A percentile compares a stretch with the other conserved stretches of the same genome.
phyloP scores from a whole-genome alignment of 176 grass and related monocot genomes.

The Metroxylon sagu region DNA sequence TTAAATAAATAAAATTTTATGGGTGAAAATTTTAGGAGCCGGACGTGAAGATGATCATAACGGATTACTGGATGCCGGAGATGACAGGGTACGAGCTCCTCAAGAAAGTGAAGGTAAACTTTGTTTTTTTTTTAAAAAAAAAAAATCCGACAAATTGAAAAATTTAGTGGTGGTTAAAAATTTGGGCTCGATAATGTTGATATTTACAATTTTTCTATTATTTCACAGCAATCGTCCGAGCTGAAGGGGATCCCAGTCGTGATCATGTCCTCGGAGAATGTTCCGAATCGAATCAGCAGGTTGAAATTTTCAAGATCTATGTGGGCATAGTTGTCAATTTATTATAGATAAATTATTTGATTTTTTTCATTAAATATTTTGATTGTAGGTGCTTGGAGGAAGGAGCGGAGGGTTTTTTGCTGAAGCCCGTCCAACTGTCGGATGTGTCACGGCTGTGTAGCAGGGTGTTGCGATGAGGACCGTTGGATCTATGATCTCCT shows the following conservation, averaged over 20 bases:
- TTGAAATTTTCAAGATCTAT: no score
- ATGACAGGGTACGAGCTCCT: slow-evolving; percentile 97
- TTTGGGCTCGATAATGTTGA: neutral
- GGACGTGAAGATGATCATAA: slow-evolving; percentile 94
- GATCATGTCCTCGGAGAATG: slow-evolving; percentile 98
- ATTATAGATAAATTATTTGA: neutral
- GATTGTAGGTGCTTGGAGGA: slow-evolving; percentile 65
- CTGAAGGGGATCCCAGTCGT: slow-evolving; percentile 73
- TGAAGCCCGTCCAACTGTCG: slow-evolving; percentile 60
- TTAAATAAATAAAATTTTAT: neutral
- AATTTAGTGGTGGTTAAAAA: neutral
- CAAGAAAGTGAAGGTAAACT: slow-evolving; percentile 87
- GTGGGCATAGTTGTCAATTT: no score
- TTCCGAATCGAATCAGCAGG: slow-evolving; percentile 73
- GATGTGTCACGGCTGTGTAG: slow-evolving; percentile 69
- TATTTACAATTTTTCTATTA: neutral
- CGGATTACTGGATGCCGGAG: slow-evolving; percentile 96
- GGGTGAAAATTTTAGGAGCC: slow-evolving; percentile 35
- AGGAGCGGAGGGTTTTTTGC: slow-evolving; percentile 83
- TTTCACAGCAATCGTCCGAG: slow-evolving; percentile 59
- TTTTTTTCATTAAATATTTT: neutral
- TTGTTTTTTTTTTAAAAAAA: no score
- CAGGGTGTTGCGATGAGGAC: slow-evolving; percentile 47
- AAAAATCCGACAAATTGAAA: neutral
- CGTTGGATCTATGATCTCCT: slow-evolving; percentile 36